Evolutionary conservation across 164 flowering plant genomes (phyloP).

Genomic region (Cinnamomum chago): DNA sequence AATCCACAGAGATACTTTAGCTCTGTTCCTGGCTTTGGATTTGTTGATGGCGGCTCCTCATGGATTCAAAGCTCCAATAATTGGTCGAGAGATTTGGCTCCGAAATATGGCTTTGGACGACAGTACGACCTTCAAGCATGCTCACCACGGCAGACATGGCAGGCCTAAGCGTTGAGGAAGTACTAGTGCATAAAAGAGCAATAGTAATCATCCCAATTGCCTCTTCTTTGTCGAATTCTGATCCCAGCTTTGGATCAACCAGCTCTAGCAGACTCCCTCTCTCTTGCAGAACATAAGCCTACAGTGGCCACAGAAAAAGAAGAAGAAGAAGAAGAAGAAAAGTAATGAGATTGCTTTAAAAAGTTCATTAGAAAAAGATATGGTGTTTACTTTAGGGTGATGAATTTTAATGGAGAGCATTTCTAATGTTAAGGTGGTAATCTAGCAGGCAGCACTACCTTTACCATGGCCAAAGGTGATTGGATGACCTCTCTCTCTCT

Average conservation of each 20-base stretch:
- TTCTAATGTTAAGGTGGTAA: too few species aligned
- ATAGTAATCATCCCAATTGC: constrained; percentile 19
- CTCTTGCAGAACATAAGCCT: constrained; percentile 25
- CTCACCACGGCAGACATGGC: constrained; percentile 28
- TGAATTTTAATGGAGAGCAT: too few species aligned
- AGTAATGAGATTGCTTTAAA: background rate
- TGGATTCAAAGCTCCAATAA: constrained; percentile 13
- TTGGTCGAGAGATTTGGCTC: constrained; percentile 6
- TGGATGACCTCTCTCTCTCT: too few species aligned
- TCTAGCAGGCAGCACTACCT: too few species aligned
- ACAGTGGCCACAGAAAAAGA: background rate
- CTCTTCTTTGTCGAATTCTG: constrained; percentile 20
- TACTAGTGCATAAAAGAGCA: constrained; percentile 25
- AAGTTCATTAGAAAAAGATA: too few species aligned
- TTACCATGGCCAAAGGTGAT: too few species aligned
- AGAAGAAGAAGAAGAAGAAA: too few species aligned
- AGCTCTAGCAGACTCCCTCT: constrained; percentile 22
- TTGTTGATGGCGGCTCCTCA: background rate
- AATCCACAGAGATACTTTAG: constrained; percentile 10
- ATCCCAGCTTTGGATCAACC: constrained; percentile 26
- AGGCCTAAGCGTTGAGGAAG: constrained; percentile 24
- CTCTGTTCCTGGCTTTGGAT: background rate
- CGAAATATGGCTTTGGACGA: constrained; percentile 5
- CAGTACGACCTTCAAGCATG: constrained; percentile 27
- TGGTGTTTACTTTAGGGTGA: too few species aligned